Evolutionary conservation across 345 rosid species (phyloP).

Genomic region (Eucalyptus cloeziana): DNA sequence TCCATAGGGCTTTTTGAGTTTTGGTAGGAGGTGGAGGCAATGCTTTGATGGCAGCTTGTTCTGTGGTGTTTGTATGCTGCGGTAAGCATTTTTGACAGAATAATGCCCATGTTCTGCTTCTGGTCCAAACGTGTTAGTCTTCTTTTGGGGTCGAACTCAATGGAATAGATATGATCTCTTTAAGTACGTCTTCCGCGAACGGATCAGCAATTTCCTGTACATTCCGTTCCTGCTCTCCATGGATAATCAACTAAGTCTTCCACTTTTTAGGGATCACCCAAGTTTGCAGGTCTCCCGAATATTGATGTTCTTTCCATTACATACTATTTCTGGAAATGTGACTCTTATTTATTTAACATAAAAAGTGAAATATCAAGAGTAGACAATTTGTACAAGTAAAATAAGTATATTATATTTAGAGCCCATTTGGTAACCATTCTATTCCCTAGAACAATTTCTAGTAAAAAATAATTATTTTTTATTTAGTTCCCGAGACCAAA

Average conservation of each 20-base stretch:
- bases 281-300: neutral
- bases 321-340: neutral
- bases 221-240: neutral
- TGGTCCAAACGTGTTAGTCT: neutral
- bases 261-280: neutral
- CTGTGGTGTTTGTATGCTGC: neutral
- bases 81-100: neutral
- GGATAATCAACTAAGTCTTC: neutral
- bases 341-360: neutral
- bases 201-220: neutral
- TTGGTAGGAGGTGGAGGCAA: neutral
- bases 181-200: neutral
- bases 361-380: neutral
- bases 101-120: neutral
- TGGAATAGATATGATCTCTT: neutral
- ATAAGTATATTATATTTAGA: too few relatives aligned
- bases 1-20: neutral
- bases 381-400: neutral
- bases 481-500: accelerated
- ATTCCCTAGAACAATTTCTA: accelerated
- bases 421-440: accelerated
- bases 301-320: neutral
- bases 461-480: accelerated
- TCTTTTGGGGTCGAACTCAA: neutral
- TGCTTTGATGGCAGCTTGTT: neutral